Percentiles rank a stretch among this genome's conserved stretches.
Evolutionary conservation across 805 yeast genomes (phyloP).

Genomic region (Candida boidinii): DNA sequence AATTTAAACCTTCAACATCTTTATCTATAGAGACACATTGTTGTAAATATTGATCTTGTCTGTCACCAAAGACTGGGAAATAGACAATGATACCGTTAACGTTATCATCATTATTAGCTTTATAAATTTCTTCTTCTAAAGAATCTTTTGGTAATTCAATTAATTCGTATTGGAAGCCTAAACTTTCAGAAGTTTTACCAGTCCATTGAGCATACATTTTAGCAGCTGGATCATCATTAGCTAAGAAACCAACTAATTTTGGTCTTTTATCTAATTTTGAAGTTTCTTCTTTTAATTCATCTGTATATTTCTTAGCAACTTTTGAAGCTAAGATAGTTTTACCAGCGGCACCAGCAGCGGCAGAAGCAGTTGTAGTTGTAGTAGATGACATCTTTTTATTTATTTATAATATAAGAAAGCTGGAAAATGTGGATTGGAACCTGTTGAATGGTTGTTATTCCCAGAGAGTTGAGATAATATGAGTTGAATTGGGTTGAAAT

Average conservation of each 20-base stretch:
- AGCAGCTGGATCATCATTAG: conserved; percentile 93
- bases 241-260: conserved; percentile 80
- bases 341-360: conserved; percentile 37
- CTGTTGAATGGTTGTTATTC: too few relatives aligned
- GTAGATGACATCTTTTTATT: not conserved
- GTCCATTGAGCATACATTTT: conserved; percentile 95
- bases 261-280: conserved; percentile 48
- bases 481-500: not conserved
- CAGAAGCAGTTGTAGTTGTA: not conserved
- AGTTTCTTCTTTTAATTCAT: conserved; percentile 61
- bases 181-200: conserved; percentile 73
- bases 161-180: conserved; percentile 82
- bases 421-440: not conserved
- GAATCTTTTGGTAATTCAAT: conserved; percentile 67
- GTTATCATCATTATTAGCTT: conserved; percentile 66
- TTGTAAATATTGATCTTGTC: conserved; percentile 92
- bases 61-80: conserved; percentile 93
- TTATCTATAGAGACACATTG: conserved; percentile 87
- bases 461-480: too few relatives aligned
- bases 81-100: conserved; percentile 95
- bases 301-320: conserved; percentile 73
- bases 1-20: conserved; percentile 94
- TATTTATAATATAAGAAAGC: not conserved
- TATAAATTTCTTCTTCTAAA: conserved; percentile 73
- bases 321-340: conserved; percentile 81